Conservation (phyloP, 2,329 filamentous ascomycete genomes). For the Fusarium sp. region DNA sequence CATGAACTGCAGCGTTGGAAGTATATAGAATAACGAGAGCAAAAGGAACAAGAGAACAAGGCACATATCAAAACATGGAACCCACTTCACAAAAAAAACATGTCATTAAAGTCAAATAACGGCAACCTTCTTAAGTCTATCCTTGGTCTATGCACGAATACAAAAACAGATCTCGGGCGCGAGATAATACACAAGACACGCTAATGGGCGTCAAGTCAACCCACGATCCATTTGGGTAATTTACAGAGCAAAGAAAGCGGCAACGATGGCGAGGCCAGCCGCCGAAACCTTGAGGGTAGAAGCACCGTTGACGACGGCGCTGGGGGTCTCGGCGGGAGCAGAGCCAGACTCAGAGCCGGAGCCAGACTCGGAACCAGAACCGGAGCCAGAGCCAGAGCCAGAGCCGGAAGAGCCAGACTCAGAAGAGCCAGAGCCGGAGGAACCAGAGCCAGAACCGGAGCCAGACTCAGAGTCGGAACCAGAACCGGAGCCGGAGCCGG, state of each 20-base stretch:
- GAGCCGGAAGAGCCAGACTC: slow-evolving; percentile 17
- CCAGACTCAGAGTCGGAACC: slow-evolving; percentile 22
- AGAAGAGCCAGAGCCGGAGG: slow-evolving; percentile 25
- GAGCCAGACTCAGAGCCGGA: slow-evolving; percentile 7
- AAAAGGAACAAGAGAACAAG: not conserved
- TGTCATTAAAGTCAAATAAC: slow-evolving; percentile 16
- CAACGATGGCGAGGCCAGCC: slow-evolving; percentile 34
- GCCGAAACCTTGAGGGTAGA: slow-evolving; percentile 32
- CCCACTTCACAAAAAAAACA: not conserved
- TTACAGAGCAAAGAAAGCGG: slow-evolving; percentile 41
- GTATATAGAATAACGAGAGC: not conserved
- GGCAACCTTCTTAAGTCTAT: slow-evolving; percentile 42
- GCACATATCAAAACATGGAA: not conserved
- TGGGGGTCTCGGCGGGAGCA: slow-evolving; percentile 33
- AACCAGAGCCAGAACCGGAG: slow-evolving; percentile 26
- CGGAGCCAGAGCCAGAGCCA: slow-evolving; percentile 18
- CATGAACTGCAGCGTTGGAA: not conserved
- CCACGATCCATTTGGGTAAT: slow-evolving; percentile 38
- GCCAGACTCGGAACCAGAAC: slow-evolving; percentile 16
- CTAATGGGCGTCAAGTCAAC: slow-evolving; percentile 39
- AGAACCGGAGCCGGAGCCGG: slow-evolving; percentile 13
- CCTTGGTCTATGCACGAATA: slow-evolving; percentile 45
- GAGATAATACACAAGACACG: slow-evolving; percentile 42
- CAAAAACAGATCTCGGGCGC: slow-evolving; percentile 45
- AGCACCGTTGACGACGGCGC: slow-evolving; percentile 28